Base-by-base conservation (phyloP, 345 rosid species). In the Physaria fendleri region DNA sequence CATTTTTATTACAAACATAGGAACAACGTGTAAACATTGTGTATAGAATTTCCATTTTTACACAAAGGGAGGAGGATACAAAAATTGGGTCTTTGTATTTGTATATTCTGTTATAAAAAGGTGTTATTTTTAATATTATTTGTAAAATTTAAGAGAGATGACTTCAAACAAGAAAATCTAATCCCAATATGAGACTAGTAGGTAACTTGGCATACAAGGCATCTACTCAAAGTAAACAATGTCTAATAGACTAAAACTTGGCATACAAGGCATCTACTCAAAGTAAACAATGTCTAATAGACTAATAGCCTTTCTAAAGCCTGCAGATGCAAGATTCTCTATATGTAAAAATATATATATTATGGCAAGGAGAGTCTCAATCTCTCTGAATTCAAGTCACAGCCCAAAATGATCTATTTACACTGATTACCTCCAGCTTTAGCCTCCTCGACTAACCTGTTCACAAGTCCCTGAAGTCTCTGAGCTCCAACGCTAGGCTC, bases 401-500 rank as follows among this genome's bases (percentile, higher is more conserved):
- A 25, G 10, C 51, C 20, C 50, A 62, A 62, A 37, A 43, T 56
- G 56, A 59, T 64, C 81, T 90, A 94, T 85, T 60, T 85, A 84
- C 99, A 94, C 73, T 77, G 96, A 59, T 64, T 74, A 51, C 69
- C 51, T 24, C 85, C 79, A 5, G 53, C 63, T 71, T 69, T 80
- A 23, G 85, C 83, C 12, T 54, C 42, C 32, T 62, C 48, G 42
- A 69, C 68, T 71, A 94, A 76, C 77, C 72, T 81, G 58, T 73
- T 63, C 47, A 90, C 65, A 53, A 94, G 90, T 21, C 35, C 62
- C 32, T 56, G 79, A 60, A 90, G 81, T 74, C 93, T 79, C 66
- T 64, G 61, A 60, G 95, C 87, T 70, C 97, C 95, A 8, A 73
- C 78, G 43, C 96, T 79, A 0, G 99, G 95, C 68, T 75, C 77